These are phyloP conservation scores for Eurotiales sp. DNA, from an alignment of 2,329 filamentous ascomycete species.

Conservation along the genomic window DNA sequence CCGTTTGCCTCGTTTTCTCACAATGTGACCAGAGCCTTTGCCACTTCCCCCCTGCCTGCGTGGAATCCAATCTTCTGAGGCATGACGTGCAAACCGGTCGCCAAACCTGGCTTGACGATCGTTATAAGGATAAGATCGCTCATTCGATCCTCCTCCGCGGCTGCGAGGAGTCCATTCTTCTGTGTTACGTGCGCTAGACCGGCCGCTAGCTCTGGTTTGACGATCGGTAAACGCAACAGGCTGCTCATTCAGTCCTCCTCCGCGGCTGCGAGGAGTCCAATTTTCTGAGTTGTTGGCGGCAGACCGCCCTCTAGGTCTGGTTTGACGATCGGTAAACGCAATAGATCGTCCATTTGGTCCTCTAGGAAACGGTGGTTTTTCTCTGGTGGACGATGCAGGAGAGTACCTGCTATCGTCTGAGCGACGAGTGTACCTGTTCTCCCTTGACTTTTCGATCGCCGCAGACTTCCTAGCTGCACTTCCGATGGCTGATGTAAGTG, in stretches of 20 bases:
- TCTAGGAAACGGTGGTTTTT: background rate
- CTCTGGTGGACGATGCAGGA: background rate
- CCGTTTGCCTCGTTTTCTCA: conserved; percentile 9
- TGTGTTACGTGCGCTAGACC: too few relatives aligned
- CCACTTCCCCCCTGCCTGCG: background rate
- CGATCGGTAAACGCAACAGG: too few relatives aligned
- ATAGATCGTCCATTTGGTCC: background rate
- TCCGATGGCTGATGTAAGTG: conserved; percentile 66
- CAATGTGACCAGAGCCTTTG: conserved; percentile 2
- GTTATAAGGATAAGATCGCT: too few relatives aligned
- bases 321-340: background rate
- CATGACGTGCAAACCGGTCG: too few relatives aligned
- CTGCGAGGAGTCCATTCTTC: too few relatives aligned
- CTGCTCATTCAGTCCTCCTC: too few relatives aligned
- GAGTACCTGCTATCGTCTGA: background rate
- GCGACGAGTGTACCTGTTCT: background rate
- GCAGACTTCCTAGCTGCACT: conserved; percentile 57
- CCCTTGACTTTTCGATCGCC: conserved; percentile 9
- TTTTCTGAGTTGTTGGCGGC: too few relatives aligned
- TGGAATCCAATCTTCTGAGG: too few relatives aligned
- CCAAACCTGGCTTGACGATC: too few relatives aligned
- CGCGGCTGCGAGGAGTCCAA: too few relatives aligned
- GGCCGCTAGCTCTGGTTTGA: background rate
- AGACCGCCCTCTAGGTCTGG: background rate
- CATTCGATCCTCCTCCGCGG: too few relatives aligned